Conservation (phyloP, 345 rosid species). For the Nephelium lappaceum region DNA sequence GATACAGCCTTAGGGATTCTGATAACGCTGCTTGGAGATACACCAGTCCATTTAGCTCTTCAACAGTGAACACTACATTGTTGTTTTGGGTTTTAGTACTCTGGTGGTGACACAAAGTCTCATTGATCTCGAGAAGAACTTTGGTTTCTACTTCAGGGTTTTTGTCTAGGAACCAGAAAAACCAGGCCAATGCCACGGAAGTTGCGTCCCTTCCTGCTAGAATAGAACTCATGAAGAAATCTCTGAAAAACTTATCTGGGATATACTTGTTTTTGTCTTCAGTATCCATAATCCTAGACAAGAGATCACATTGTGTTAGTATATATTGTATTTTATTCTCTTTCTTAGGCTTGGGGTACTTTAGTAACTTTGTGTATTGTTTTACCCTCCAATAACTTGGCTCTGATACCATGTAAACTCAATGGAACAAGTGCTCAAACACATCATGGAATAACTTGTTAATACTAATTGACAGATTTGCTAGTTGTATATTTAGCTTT, state of each 20-base stretch:
- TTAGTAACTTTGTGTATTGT: too few relatives aligned
- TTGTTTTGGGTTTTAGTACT: background rate
- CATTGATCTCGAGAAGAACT: constrained; percentile 45
- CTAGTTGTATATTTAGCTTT: too few relatives aligned
- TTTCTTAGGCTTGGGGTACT: too few relatives aligned
- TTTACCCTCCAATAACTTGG: too few relatives aligned
- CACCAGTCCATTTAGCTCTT: constrained; percentile 61
- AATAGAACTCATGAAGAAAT: constrained; percentile 67
- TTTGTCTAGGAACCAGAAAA: constrained; percentile 66
- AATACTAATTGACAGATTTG: too few relatives aligned
- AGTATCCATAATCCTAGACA: constrained; percentile 59
- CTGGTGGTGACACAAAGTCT: constrained; percentile 24
- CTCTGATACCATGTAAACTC: too few relatives aligned
- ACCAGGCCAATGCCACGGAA: constrained; percentile 72
- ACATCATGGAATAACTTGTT: too few relatives aligned
- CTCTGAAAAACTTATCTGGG: constrained; percentile 48
- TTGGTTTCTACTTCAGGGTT: constrained; percentile 58
- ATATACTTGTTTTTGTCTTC: constrained; percentile 33
- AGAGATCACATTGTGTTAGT: too few relatives aligned
- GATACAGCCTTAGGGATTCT: constrained; percentile 72
- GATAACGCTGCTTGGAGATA: constrained; percentile 76
- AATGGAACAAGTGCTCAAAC: too few relatives aligned
- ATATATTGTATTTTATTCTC: too few relatives aligned
- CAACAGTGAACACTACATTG: constrained; percentile 37
- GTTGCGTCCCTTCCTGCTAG: constrained; percentile 87